Evolutionary conservation across 73 alveolate species (phyloP), one percentile per base, ranked within the genome.

Genomic region (Paramecium pentaurelia): DNA sequence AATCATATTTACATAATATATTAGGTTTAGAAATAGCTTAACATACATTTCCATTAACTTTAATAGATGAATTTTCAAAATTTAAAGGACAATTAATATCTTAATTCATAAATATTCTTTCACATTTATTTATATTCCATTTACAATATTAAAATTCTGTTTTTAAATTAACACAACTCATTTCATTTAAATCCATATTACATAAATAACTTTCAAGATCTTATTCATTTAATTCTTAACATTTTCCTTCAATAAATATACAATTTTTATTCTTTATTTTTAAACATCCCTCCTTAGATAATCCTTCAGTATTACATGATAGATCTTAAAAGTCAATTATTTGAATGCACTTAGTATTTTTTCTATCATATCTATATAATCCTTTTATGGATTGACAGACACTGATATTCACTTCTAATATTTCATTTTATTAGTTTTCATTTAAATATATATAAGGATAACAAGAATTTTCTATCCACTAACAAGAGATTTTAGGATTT

Each of bases 1-100:
- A 37, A 73, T 38, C 22, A 73, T 73, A 73, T 37, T 37, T 40
- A 36, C 87, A 73, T 28, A 28, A 7, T 12, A 34, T 28, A 73
- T 40, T 37, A 0, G 34, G 8, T 34, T 34, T 73, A 2, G 60
- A 36, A 16, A 73, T 73, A 10, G 87, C 87, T 38, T 73, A n/a
- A 18, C 87, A 73, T 14, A 40, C 58, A 73, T 73, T 73, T 16
- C 87, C 87, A 73, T 73, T 73, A 1, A 73, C 54, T 37, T 73
- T 73, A 37, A 44, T 37, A 3, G 60, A 36, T 12, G 1, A 0
- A 64, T 28, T 12, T 27, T 64, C 84, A 25, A 64, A 64, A 28
- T 64, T 14, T 27, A 64, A 28, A 0, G 87, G 58, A 40, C 87
- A 73, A 37, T 34, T 10, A n/a, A 37, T 9, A 40, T 73, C 87